These are phyloP conservation scores for Fusarium dlaminii DNA, from an alignment of 2,329 filamentous ascomycete genomes.

Conservation along the genomic window DNA sequence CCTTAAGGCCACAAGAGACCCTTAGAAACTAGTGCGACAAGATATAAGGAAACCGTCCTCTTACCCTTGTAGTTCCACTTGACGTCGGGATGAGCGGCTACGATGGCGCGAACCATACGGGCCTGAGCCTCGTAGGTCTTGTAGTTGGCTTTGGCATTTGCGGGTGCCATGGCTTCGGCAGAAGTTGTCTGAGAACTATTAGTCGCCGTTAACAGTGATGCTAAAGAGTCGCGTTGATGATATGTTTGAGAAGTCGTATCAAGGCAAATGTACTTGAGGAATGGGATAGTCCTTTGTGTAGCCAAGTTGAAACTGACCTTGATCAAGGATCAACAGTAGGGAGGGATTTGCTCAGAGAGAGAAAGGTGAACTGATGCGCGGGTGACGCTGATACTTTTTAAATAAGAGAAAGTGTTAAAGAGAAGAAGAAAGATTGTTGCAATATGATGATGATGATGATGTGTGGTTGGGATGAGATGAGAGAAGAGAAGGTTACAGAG, in stretches of 20 bases:
- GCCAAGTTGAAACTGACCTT: constrained; percentile 10
- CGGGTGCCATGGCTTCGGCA: constrained; percentile 53
- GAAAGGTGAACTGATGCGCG: not conserved
- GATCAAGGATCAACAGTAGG: not conserved
- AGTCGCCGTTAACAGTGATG: not conserved
- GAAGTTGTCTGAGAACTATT: not conserved
- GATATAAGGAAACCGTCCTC: constrained; percentile 35
- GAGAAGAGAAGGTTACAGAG: not conserved
- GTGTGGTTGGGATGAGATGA: not conserved
- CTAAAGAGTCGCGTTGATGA: not conserved
- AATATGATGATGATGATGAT: not conserved
- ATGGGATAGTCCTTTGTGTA: not conserved
- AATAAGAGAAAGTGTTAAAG: not conserved
- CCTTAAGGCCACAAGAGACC: not conserved
- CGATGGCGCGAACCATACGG: constrained; percentile 68
- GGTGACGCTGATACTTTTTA: not conserved
- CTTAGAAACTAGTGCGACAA: not conserved
- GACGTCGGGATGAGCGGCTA: constrained; percentile 64
- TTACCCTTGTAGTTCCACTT: constrained; percentile 71
- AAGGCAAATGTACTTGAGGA: not conserved
- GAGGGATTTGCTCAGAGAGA: not conserved
- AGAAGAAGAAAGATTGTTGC: not conserved
- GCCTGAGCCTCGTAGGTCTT: constrained; percentile 67
- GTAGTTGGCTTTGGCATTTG: constrained; percentile 61
- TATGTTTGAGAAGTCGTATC: not conserved